phyloP scores from a whole-genome alignment of 1,139 yeast species.

The Candida tropicalis region DNA sequence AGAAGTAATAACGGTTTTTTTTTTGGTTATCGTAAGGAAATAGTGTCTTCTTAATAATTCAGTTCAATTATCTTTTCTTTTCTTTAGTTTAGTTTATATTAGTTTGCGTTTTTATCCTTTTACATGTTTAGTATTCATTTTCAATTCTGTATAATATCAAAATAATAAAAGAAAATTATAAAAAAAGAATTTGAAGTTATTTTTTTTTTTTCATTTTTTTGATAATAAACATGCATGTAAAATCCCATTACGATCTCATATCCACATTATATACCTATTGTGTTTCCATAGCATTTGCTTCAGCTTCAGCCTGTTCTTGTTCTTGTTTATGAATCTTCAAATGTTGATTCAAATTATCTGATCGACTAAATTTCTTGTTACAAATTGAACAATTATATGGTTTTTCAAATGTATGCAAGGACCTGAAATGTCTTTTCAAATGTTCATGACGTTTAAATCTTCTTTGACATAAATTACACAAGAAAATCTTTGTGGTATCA shows the following conservation, averaged over 20 bases:
- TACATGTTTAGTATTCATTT: background rate
- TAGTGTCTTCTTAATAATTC: no score
- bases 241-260: background rate
- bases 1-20: no score
- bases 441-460: conserved; percentile 80
- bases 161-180: background rate
- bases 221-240: no score
- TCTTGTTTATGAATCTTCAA: conserved; percentile 64
- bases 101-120: background rate
- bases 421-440: conserved; percentile 72
- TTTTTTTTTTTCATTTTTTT: no score
- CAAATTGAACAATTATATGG: conserved; percentile 76
- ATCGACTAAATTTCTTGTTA: conserved; percentile 71
- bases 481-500: conserved; percentile 43
- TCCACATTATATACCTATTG: no score
- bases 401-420: conserved; percentile 73
- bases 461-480: conserved; percentile 56
- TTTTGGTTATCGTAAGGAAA: no score
- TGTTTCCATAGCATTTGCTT: conserved; percentile 2
- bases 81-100: background rate
- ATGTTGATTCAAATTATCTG: conserved; percentile 78
- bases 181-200: background rate
- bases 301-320: conserved; percentile 20
- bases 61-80: background rate
- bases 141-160: conserved; percentile 3